Evolutionary conservation across 2,329 filamentous ascomycete genomes (phyloP).

Genomic region (Ophiostoma sp.): DNA sequence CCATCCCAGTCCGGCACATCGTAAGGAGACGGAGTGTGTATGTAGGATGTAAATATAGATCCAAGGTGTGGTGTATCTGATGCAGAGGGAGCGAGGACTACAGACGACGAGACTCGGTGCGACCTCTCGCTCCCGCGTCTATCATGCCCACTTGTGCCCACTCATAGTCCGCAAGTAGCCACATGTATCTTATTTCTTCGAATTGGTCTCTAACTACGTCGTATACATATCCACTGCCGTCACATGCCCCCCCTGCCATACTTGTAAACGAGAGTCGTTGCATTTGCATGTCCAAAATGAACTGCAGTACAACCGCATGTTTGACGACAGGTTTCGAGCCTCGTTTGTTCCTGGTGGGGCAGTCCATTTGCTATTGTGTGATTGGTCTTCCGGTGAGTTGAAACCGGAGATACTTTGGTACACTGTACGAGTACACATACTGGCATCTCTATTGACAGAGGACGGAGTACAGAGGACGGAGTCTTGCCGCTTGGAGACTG

Average conservation of each 20-base stretch:
- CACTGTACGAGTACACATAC: too few relatives aligned
- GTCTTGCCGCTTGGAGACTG: too few relatives aligned
- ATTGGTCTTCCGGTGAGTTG: not conserved
- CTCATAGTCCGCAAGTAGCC: slow-evolving; percentile 1
- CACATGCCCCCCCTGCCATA: not conserved
- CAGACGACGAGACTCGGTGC: not conserved
- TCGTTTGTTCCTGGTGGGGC: slow-evolving; percentile 37
- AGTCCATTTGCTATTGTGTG: not conserved
- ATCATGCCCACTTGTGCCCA: not conserved
- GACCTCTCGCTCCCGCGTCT: not conserved
- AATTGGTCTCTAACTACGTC: not conserved
- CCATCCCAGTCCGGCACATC: not conserved
- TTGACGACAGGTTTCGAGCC: slow-evolving; percentile 38
- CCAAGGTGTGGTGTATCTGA: too few relatives aligned
- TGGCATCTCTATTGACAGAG: too few relatives aligned
- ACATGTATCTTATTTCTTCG: not conserved
- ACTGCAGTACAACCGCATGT: slow-evolving; percentile 34
- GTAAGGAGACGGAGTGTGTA: not conserved
- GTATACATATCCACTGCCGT: not conserved
- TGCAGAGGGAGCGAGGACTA: not conserved
- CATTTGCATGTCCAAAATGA: not conserved
- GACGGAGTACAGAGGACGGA: too few relatives aligned
- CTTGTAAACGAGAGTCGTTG: not conserved
- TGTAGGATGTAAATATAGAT: not conserved
- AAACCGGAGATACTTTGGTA: slow-evolving; percentile 10